phyloP scores from a whole-genome alignment of 2,329 filamentous ascomycete species.

The Paramyrothecium sp. region DNA sequence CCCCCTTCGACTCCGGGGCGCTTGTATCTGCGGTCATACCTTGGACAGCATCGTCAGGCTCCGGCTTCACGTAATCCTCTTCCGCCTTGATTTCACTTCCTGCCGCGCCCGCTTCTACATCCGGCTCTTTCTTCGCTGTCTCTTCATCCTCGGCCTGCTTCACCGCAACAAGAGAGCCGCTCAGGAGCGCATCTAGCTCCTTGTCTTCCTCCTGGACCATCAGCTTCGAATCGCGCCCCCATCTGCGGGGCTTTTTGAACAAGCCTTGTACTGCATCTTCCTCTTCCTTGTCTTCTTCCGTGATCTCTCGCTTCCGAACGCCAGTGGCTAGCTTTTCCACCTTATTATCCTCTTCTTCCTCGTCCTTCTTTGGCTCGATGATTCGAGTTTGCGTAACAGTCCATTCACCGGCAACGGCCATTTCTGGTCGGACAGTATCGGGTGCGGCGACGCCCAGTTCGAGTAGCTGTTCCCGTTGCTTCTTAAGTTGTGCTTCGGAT shows the following conservation, averaged over 20 bases:
- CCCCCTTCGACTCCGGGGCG: background rate
- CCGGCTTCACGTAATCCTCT: conserved; percentile 17
- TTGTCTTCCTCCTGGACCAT: conserved; percentile 44
- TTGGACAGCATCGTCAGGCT: conserved; percentile 6
- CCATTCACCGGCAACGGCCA: conserved; percentile 92
- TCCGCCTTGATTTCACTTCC: conserved; percentile 20
- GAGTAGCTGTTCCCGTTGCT: conserved; percentile 83
- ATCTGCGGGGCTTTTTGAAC: conserved; percentile 57
- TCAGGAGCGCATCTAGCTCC: conserved; percentile 63
- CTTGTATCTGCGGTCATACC: background rate
- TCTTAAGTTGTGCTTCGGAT: conserved; percentile 67
- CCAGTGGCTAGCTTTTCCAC: conserved; percentile 52
- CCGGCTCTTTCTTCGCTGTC: conserved; percentile 18
- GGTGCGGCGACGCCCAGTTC: conserved; percentile 85
- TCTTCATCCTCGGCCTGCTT: conserved; percentile 14
- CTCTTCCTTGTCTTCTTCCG: conserved; percentile 61
- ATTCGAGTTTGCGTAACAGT: conserved; percentile 66
- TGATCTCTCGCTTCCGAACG: conserved; percentile 60
- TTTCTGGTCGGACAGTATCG: conserved; percentile 70
- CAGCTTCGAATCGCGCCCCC: conserved; percentile 53
- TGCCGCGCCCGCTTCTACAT: conserved; percentile 19
- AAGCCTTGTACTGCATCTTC: conserved; percentile 56
- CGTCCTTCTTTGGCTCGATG: conserved; percentile 42
- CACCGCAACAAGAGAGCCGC: conserved; percentile 25
- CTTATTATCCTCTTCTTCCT: conserved; percentile 36